Percentiles rank a stretch among this genome's conserved stretches.
These are phyloP conservation scores for Caryocar brasiliense DNA, from an alignment of 441 rosid species.

Conservation along the genomic window DNA sequence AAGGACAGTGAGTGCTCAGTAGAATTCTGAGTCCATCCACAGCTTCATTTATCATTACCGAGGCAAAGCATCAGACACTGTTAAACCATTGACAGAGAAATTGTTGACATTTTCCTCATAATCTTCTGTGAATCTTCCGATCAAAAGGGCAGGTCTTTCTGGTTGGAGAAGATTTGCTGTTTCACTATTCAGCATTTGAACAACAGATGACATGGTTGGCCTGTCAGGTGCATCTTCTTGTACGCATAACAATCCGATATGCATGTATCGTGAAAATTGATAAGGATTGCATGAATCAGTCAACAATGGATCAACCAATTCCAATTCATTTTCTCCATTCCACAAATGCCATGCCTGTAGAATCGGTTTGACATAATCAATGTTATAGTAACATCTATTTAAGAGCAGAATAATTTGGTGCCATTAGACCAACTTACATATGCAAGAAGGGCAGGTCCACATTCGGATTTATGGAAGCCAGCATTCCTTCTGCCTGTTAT, in stretches of 20 bases:
- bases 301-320: slow-evolving; percentile 28
- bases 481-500: slow-evolving; percentile 25
- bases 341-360: slow-evolving; percentile 33
- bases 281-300: slow-evolving; percentile 9
- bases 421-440: slow-evolving; percentile 17
- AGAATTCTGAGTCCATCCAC: too few species aligned
- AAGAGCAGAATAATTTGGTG: neutral
- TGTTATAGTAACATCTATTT: neutral
- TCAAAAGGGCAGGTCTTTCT: slow-evolving; percentile 17
- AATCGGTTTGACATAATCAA: neutral
- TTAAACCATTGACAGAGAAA: slow-evolving; percentile 12
- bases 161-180: slow-evolving; percentile 16
- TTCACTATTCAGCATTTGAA: slow-evolving; percentile 23
- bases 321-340: slow-evolving; percentile 21
- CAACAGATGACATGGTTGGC: slow-evolving; percentile 30
- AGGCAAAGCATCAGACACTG: slow-evolving; percentile 11
- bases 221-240: slow-evolving; percentile 31
- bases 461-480: slow-evolving; percentile 13
- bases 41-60: too few species aligned
- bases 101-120: neutral
- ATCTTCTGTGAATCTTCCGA: slow-evolving; percentile 11
- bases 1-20: too few species aligned
- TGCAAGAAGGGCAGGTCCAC: slow-evolving; percentile 15
- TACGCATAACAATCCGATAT: slow-evolving; percentile 27
- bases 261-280: slow-evolving; percentile 20